Base-by-base conservation (phyloP, 371 early-diverging fungal genomes). In the Mucor plumbeus region DNA sequence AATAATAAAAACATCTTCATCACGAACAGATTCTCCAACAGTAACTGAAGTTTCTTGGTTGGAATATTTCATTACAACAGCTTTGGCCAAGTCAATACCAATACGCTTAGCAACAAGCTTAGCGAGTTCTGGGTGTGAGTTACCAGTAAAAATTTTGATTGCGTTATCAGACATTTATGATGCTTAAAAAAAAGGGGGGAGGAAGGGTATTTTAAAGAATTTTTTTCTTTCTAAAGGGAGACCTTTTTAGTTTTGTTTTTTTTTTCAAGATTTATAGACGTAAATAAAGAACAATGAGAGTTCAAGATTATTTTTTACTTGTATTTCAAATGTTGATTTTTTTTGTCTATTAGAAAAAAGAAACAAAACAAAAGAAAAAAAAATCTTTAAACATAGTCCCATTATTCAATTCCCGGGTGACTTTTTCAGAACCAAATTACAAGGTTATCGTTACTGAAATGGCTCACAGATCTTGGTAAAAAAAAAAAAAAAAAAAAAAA, bases 1-100 rank as follows among this genome's bases (percentile, higher is more conserved):
- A 65, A 95, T 86, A 77, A 95, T 92, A 78, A 88, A 95, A 38
- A 95, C 95, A 78, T 94, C 95, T 80, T 94, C 92, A 69, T 94
- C 95, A 81, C 95, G 93, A 41, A 95, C 96, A 19, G 96, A 96
- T 83, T 98, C 97, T 56, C 96, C 95, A 70, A 98, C 94, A 31
- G 94, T 95, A 21, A 97, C 97, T 11, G 94, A 92, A 17, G 97
- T 97, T 73, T 98, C 99, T 81, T 96, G 94, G 86, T 98, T 98
- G 41, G 95, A 94, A 87, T 94, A 96, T 81, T 98, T 97, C 83
- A 91, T 82, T 5, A 96, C 96, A 36, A 88, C 88, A 58, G 92
- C 94, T 77, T 95, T 96, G 72, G 94, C 95, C 61, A 97, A 84
- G 19, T 94, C 91, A 40, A 94, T 85, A 68, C 96, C 97, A 41